Evolutionary conservation across 2,329 filamentous ascomycete genomes (phyloP), one percentile per base, ranked within the genome.

Genomic region (Fusarium sororula): DNA sequence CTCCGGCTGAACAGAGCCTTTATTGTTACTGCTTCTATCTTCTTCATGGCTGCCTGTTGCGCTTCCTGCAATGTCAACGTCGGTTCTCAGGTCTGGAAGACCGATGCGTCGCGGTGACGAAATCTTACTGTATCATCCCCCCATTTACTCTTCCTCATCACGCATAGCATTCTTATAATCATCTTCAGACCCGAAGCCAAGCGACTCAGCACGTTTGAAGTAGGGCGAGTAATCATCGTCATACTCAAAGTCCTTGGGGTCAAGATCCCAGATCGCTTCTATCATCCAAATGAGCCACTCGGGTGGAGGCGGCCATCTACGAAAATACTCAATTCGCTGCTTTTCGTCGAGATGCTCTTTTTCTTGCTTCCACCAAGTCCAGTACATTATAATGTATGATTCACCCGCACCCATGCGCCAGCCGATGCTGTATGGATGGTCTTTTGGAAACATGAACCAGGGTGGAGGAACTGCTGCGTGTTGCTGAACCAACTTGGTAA

Each of bases 31-130:
- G 5, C 11, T 20, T 28, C 18, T 0, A 20, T 9, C 12, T 1
- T 20, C 7, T 20, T 47, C 12, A 4, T 6, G 3, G 44, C 24
- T 6, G 11, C 18, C 18, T 13, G 18, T 5, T 10, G 4, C 2
- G 0, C 9, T 47, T 10, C 0, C 44, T 14, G 5, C 12, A 45
- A 4, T 47, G 5, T 5, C 13, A 18, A 6, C 12, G 2, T 10
- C 2, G 8, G 13, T 11, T 7, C 5, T n/a, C 24, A 5, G 24
- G 24, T 26, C 24, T 26, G 4, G 0, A 47, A 22, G 1, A 5
- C 26, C 13, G 4, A 47, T 47, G 26, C 18, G 12, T 22, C 0
- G 0, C 9, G 8, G 13, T 7, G 26, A 7, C 8, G n/a, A n/a
- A n/a, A n/a, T n/a, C n/a, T n/a, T n/a, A n/a, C n/a, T n/a, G n/a